Evolutionary conservation across 1,139 yeast species (phyloP).

Genomic region (Sugiyamaella neomexicana): DNA sequence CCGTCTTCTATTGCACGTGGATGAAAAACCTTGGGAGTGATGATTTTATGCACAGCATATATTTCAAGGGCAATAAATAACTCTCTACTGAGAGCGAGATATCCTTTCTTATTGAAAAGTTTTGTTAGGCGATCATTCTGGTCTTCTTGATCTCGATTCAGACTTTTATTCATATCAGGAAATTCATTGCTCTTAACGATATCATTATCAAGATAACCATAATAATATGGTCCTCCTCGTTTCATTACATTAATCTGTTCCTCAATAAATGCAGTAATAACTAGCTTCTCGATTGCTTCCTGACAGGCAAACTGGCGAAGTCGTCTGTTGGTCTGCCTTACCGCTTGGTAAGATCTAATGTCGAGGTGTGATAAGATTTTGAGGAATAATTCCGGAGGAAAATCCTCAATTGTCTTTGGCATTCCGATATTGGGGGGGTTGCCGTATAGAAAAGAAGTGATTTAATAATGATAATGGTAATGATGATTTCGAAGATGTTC

Average conservation of each 20-base stretch:
- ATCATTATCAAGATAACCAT: constrained; percentile 1
- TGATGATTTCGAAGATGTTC: too few species aligned
- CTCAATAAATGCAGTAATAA: constrained; percentile 7
- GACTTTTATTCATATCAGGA: not conserved
- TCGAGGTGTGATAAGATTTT: constrained; percentile 21
- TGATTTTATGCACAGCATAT: constrained; percentile 13
- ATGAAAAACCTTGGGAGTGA: constrained; percentile 9
- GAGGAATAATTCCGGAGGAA: constrained; percentile 22
- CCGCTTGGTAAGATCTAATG: constrained; percentile 18
- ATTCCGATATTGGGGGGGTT: not conserved
- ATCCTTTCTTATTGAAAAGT: not conserved
- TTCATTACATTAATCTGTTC: not conserved
- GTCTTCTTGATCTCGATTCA: not conserved
- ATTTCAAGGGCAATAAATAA: constrained; percentile 14
- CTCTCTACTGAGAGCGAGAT: constrained; percentile 1
- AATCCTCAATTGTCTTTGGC: constrained; percentile 15
- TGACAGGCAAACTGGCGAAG: constrained; percentile 15
- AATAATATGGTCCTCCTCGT: constrained; percentile 1
- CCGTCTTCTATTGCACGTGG: not conserved
- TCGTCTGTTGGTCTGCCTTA: constrained; percentile 19
- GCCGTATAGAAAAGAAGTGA: not conserved
- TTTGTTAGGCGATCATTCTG: not conserved
- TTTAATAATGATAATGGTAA: too few species aligned
- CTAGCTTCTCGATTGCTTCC: constrained; percentile 10
- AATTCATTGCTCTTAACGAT: not conserved